Base-by-base conservation (phyloP, 768 basidiomycete genomes). In the Leccinum subtestaceum region DNA sequence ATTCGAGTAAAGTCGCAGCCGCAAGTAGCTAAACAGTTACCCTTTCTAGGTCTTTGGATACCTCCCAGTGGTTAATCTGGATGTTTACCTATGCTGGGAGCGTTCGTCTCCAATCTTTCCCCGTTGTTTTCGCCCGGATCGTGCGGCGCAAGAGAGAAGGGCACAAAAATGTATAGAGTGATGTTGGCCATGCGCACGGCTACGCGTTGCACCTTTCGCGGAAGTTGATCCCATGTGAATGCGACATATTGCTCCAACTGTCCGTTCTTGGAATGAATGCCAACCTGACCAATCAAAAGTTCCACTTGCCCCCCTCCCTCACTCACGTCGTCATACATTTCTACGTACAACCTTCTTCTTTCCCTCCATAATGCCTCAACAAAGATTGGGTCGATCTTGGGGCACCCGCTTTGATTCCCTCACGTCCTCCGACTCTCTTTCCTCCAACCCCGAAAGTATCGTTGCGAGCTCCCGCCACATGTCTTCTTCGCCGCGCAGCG, bases 351-450 rank as follows among this genome's bases (percentile, higher is more conserved):
- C 52, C 51, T 56, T 29, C 25, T 53, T 40, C 46, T 49, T 53
- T 49, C 4, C 55, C 57, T 65, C 69, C 63, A 58, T 67, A 54
- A 84, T 82, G 82, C 77, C 80, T 56, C 77, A 71, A 58, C 81
- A 79, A 67, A 69, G 70, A 63, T 75, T 69, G 45, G 69, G 75
- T 57, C 78, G 84, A 56, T 70, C 83, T 59, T 89, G 88, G 88
- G 87, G 87, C 45, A 87, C 85, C 63, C 87, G 87, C 68, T 89
- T 85, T 59, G 86, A 88, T 70, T 80, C 84, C 49, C 79, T 89
- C 53, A 77, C 79, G 27, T 75, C 81, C 49, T 79, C 82, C 36
- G 77, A 81, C 52, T 75, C 82, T 23, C 68, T 77, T 53, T 74
- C 81, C 55, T 78, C 75, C 45, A 69, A 69, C 5, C 75, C 56